Conservation (phyloP, 345 rosid genomes). For the Cardamine occulta region DNA sequence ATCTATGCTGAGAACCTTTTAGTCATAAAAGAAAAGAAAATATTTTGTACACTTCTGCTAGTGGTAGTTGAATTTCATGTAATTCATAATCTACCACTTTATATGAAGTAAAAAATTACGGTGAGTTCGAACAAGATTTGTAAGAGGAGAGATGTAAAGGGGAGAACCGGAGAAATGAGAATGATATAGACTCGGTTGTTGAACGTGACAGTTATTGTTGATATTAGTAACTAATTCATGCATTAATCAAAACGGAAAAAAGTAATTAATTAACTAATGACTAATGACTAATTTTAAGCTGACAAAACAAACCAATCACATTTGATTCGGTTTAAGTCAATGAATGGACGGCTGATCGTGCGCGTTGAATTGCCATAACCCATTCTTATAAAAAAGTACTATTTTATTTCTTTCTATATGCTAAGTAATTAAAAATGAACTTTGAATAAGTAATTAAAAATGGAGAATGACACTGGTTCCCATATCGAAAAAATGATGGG, state of each 20-base stretch:
- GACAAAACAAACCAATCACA: slow-evolving; percentile 15
- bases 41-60: too few species aligned
- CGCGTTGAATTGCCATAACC: slow-evolving; percentile 24
- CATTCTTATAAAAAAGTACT: slow-evolving; percentile 1
- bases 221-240: neutral
- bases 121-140: slow-evolving; percentile 9
- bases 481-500: neutral
- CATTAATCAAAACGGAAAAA: neutral
- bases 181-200: slow-evolving; percentile 19
- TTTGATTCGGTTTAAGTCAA: slow-evolving; percentile 27
- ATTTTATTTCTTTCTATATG: neutral
- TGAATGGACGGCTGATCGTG: slow-evolving; percentile 42
- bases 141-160: slow-evolving; percentile 21
- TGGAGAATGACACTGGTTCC: neutral
- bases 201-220: slow-evolving; percentile 32
- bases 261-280: neutral
- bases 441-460: neutral
- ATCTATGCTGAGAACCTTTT: too few species aligned
- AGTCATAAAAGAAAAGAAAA: too few species aligned
- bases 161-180: neutral
- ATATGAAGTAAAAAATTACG: neutral
- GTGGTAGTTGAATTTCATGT: neutral
- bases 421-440: neutral
- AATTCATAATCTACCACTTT: neutral
- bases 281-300: slow-evolving; percentile 22